Base-by-base conservation (phyloP, 495 filamentous ascomycete species). In the Penicillium steckii region DNA sequence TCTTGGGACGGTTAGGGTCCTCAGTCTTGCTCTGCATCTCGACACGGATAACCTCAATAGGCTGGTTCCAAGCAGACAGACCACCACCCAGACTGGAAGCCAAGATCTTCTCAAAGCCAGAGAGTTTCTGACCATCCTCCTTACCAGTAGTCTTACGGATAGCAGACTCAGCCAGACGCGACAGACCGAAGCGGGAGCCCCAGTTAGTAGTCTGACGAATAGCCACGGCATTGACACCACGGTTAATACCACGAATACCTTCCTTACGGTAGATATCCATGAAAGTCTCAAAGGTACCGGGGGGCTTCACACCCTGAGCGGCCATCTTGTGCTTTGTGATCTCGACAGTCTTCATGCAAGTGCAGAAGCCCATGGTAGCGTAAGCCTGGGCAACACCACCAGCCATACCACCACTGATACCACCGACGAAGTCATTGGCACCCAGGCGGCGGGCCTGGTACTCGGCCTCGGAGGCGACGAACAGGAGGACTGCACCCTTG, bases 321-420 rank as follows among this genome's bases (percentile, higher is more conserved):
- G 92, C 91, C 66, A 95, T 76, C 81, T 97, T 96, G 79, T 94
- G 89, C 76, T 95, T 91, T 64, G 94, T 98, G 76, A 98, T 98
- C 77, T 97, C 95, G 55, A 97, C 95, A 50, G 94, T 98, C 85
- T 98, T 98, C 94, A 98, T 98, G 82, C 94, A 98, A 32, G 94
- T 98, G 75, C 94, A 98, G 84, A 98, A 98, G 51, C 94, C 94
- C 91, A 98, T 97, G 59, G 94, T 98, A 51, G 94, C 94, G 69
- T 98, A 98, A 27, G 94, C 94, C 77, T 98, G 94, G 41, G 91
- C 95, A 47, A 98, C 84, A 80, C 94, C 94, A 63, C 94, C 94
- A 25, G 83, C 80, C 79, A 98, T 93, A 72, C 94, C 94, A 61
- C 94, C 95, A 12, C 78, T 66, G 75, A 98, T 96, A 69, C 94